These are phyloP conservation scores for Protomyces inundatus DNA, from an alignment of 1,139 yeast genomes.

Conservation along the genomic window DNA sequence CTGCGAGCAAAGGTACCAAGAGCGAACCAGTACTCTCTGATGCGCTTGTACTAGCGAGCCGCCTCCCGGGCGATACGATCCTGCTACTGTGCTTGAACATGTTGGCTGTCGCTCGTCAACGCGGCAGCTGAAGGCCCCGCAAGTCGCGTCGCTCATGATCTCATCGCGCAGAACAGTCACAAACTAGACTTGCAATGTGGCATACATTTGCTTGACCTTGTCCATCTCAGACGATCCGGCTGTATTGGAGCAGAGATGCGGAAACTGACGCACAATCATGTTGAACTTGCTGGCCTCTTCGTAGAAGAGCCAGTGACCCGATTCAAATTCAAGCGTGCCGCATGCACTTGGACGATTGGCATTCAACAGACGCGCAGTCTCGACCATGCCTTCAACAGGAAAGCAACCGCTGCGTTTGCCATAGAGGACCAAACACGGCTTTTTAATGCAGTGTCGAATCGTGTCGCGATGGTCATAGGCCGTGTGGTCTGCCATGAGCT, in stretches of 20 bases:
- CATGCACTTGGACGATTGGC: not conserved
- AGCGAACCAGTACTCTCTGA: not conserved
- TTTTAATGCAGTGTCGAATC: not conserved
- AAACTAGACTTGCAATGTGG: not conserved
- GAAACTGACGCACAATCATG: not conserved
- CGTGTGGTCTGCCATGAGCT: constrained; percentile 23
- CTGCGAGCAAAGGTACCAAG: not conserved
- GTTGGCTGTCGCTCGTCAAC: not conserved
- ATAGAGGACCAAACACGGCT: constrained; percentile 11
- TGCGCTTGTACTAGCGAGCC: not conserved
- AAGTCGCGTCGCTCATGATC: not conserved
- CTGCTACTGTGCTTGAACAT: not conserved
- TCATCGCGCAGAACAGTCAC: not conserved
- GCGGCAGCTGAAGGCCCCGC: not conserved
- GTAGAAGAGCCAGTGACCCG: constrained; percentile 25
- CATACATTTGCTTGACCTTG: not conserved
- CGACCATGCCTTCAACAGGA: constrained; percentile 9
- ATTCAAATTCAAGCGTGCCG: constrained; percentile 4
- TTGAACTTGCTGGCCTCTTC: constrained; percentile 20
- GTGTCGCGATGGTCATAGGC: constrained; percentile 18
- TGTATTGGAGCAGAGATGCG: not conserved
- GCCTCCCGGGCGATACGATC: not conserved
- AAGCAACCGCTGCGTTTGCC: constrained; percentile 22
- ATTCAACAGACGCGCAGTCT: constrained; percentile 15
- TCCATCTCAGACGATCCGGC: not conserved